Evolutionary conservation across 2,329 filamentous ascomycete species (phyloP), one percentile per base, ranked within the genome.

Genomic region (Botrytis pseudocinerea): DNA sequence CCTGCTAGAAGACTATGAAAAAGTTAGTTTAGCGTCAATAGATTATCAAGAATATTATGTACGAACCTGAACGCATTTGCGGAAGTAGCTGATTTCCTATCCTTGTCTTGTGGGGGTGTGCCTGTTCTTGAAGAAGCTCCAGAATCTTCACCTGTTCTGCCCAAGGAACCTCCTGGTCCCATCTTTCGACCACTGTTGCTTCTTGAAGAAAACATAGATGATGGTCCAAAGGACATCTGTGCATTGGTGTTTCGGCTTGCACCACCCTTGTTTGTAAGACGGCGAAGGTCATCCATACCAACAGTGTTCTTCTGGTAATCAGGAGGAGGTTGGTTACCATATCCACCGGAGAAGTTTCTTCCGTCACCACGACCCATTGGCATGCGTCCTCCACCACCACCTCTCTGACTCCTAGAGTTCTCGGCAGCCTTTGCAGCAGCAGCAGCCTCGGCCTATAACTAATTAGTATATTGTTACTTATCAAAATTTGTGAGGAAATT

Each of bases 1-100:
- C 82, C 82, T 81, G 85, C 85, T 76, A 88, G 84, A 75, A 87
- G 86, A 84, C 86, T 88, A 74, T 73, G 48, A 64, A 73, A 71
- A 69, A 73, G 75, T 82, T 80, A 83, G 80, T 64, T 73, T 35
- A 25, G 44, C 62, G 32, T 60, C 42, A 28, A 46, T 59, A 12
- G 10, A 28, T 74, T 48, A 25, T 32, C 59, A 38, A 60, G 38
- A 28, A 44, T 62, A 51, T 44, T 60, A 28, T 46, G 14, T 32
- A 78, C 92, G 87, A 90, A 98, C 95, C 94, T 95, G 86, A 97
- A 99, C 78, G 95, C 92, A 86, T 99, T 99, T 78, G 91, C 90
- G 80, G 92, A 92, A 74, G 89, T 91, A 70, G 88, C 87, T 79
- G 88, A 88, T 75, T 86, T 84, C 81, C 88, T 87, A 75, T 87